Conservation (phyloP, 495 filamentous ascomycete genomes). For the Ramalina intermedia region DNA sequence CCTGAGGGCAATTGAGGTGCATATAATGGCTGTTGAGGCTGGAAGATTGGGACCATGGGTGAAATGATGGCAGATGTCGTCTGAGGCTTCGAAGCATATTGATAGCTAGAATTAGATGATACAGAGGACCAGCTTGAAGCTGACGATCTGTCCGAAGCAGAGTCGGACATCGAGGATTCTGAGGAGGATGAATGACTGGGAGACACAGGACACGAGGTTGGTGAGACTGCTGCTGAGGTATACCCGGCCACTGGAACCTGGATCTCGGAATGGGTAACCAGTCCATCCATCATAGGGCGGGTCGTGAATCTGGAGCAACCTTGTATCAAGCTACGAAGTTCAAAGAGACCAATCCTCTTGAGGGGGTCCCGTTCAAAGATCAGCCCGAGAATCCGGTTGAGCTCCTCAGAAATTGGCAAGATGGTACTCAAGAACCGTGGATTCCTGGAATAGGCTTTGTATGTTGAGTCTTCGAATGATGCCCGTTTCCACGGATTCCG, state of each 20-base stretch:
- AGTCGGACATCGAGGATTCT: slow-evolving; percentile 26
- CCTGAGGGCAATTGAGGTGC: neutral
- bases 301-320: slow-evolving; percentile 64
- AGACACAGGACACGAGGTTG: slow-evolving; percentile 9
- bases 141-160: slow-evolving; percentile 29
- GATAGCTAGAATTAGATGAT: slow-evolving; percentile 23
- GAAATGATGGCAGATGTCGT: neutral
- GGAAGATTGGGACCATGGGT: neutral
- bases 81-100: neutral
- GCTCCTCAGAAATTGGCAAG: slow-evolving; percentile 76
- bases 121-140: slow-evolving; percentile 24
- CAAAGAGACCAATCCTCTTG: slow-evolving; percentile 70
- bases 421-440: slow-evolving; percentile 84
- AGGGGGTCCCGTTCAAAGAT: slow-evolving; percentile 84
- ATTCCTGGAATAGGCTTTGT: slow-evolving; percentile 79
- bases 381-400: slow-evolving; percentile 74
- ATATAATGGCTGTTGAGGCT: neutral
- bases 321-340: slow-evolving; percentile 64
- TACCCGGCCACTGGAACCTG: neutral
- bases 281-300: slow-evolving; percentile 1
- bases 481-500: slow-evolving; percentile 98
- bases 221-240: neutral
- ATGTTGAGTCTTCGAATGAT: slow-evolving; percentile 84
- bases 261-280: slow-evolving; percentile 2
- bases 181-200: slow-evolving; percentile 25